These are phyloP conservation scores for Aethionema arabicum DNA, from an alignment of 345 rosid genomes.

Conservation along the genomic window DNA sequence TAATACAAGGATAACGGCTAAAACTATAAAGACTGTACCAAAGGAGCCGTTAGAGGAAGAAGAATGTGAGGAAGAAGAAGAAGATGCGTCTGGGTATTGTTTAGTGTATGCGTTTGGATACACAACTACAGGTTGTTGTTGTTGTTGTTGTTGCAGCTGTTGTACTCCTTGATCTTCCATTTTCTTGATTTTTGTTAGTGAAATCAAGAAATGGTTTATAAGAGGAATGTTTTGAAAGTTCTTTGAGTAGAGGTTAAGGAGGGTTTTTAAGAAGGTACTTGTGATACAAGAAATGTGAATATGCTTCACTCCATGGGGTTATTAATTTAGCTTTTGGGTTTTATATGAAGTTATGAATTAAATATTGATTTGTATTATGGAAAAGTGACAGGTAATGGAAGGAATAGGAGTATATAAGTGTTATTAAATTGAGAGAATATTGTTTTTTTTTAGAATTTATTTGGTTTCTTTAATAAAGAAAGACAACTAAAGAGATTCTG, in stretches of 20 bases:
- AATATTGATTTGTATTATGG: slow-evolving; percentile 13
- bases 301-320: slow-evolving; percentile 34
- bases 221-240: slow-evolving; percentile 25
- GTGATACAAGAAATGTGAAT: slow-evolving; percentile 39
- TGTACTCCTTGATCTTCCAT: slow-evolving; percentile 41
- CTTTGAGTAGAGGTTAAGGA: slow-evolving; percentile 42
- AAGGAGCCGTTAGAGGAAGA: slow-evolving; percentile 64
- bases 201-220: slow-evolving; percentile 6
- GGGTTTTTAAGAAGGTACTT: slow-evolving; percentile 33
- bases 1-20: slow-evolving; percentile 45
- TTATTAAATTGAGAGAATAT: slow-evolving; percentile 33
- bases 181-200: slow-evolving; percentile 23
- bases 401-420: slow-evolving; percentile 29
- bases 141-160: slow-evolving; percentile 34
- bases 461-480: slow-evolving; percentile 40
- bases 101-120: slow-evolving; percentile 52
- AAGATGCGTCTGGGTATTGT: slow-evolving; percentile 42
- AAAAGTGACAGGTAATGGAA: slow-evolving; percentile 37
- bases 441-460: slow-evolving; percentile 35
- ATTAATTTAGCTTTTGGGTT: slow-evolving; percentile 21
- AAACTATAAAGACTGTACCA: slow-evolving; percentile 57
- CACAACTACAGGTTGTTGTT: slow-evolving; percentile 48
- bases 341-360: neutral
- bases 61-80: slow-evolving; percentile 31
- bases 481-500: slow-evolving; percentile 35